Base-by-base conservation (phyloP, 495 filamentous ascomycete genomes). In the Hypoxylon crocopeplum region DNA sequence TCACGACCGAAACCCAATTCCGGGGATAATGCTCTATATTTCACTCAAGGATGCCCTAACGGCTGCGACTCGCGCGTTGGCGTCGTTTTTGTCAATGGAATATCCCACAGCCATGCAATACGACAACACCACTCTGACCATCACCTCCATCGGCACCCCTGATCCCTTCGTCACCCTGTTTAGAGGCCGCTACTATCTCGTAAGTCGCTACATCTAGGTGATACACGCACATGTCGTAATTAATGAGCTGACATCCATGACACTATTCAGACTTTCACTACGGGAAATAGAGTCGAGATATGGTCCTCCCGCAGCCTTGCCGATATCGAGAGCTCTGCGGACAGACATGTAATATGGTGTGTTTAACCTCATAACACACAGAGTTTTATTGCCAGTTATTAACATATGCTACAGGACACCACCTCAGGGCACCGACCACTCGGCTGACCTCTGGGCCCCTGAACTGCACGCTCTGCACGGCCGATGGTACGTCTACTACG, bases 401-500 rank as follows among this genome's bases (percentile, higher is more conserved):
- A 5, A 17, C 13, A 4, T 3, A 5, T 13, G 1, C 15, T 29
- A 19, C 17, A 72, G 67, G 69, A 65, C 59, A 27, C 69, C 69
- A 16, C 64, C 64, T 11, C 60, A 55, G 21, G 67, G 67, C 38
- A 65, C 69, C 12, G 55, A 56, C 41, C 58, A 72, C 61, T 72
- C 69, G 7, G 69, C 55, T 11, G 67, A 69, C 7, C 51, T 72
- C 7, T 72, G 69, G 69, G 69, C 69, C 5, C 69, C 69, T 7
- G 69, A 72, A 36, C 60, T 72, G 24, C 69, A 72, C 25, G 54
- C 63, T 13, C 16, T 72, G 4, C 63, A 36, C 46, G 69, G 64
- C 21, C 59, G 69, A 48, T 72, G 69, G 69, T 72, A 72, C 42
- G 58, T 72, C 15, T 72, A 72, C 48, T 69, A 69, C 25, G 58